Percentiles rank a stretch among this genome's conserved stretches.
phyloP scores from a whole-genome alignment of 2,329 filamentous ascomycete genomes.

The Alternaria arbusti region DNA sequence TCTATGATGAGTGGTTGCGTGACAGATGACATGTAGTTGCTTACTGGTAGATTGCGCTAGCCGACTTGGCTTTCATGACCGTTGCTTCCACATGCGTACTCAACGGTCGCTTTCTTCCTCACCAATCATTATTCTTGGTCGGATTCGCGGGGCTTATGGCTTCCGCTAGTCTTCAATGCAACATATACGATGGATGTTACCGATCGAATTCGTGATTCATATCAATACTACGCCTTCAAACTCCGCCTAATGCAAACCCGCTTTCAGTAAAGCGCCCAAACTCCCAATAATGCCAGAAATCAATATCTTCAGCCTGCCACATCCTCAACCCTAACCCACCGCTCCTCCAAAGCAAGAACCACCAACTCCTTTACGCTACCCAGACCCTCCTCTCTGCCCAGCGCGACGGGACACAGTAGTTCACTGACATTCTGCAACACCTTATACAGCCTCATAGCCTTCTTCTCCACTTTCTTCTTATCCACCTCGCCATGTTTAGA shows the following conservation, averaged over 20 bases:
- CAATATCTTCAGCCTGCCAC: slow-evolving; percentile 23
- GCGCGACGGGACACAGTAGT: slow-evolving; percentile 48
- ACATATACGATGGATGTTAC: not conserved
- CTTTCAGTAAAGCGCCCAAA: not conserved
- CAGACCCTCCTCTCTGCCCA: slow-evolving; percentile 30
- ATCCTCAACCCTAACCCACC: slow-evolving; percentile 46
- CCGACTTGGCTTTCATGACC: not conserved
- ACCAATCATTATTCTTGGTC: not conserved
- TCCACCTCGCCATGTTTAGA: slow-evolving; percentile 5
- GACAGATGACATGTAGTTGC: not conserved
- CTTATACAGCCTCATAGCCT: slow-evolving; percentile 47
- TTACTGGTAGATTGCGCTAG: not conserved
- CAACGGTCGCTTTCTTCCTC: not conserved
- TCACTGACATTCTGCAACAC: slow-evolving; percentile 46
- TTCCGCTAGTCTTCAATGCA: not conserved
- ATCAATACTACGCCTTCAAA: not conserved
- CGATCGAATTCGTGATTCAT: not conserved
- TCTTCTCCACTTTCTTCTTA: slow-evolving; percentile 37
- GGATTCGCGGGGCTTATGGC: not conserved
- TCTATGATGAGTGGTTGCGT: not conserved
- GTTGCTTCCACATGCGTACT: not conserved
- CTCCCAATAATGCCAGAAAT: not conserved
- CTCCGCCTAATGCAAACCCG: not conserved
- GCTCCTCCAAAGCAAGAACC: slow-evolving; percentile 39
- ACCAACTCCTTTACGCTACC: slow-evolving; percentile 45